Conservation (phyloP, 2,329 filamentous ascomycete genomes). For the Colletotrichum aenigma region DNA sequence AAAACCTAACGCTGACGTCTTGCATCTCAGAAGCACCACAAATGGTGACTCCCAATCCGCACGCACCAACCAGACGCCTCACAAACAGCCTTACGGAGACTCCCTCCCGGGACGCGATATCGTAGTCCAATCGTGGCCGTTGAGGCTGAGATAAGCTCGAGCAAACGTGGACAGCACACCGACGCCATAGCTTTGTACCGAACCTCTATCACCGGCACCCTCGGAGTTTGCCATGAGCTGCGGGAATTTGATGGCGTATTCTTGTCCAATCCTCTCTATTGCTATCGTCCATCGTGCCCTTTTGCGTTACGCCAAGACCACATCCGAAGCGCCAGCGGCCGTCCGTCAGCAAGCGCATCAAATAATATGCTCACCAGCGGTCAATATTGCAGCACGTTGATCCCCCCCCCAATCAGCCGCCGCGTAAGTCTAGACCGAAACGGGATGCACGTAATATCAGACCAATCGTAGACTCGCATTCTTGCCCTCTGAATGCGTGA, state of each 20-base stretch:
- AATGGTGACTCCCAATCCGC: neutral
- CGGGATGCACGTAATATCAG: neutral
- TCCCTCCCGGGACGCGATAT: neutral
- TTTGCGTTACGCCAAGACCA: neutral
- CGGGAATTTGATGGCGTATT: neutral
- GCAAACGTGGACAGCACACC: neutral
- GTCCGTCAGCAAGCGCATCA: neutral
- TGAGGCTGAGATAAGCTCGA: conserved; percentile 4
- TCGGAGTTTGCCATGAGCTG: neutral
- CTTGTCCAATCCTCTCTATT: accelerated
- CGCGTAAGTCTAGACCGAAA: neutral
- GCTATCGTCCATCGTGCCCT: neutral
- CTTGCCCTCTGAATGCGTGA: neutral
- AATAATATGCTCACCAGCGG: accelerated
- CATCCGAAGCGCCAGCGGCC: accelerated
- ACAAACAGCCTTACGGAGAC: neutral
- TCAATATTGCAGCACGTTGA: neutral
- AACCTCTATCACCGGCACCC: neutral
- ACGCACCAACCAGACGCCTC: neutral
- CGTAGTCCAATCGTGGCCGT: neutral
- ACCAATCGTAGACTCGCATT: neutral
- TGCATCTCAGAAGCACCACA: neutral
- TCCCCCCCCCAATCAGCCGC: neutral
- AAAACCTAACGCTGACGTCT: neutral
- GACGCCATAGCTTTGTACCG: neutral